Evolutionary conservation across 805 yeast species (phyloP).

Genomic region (Myxozyma neglecta): DNA sequence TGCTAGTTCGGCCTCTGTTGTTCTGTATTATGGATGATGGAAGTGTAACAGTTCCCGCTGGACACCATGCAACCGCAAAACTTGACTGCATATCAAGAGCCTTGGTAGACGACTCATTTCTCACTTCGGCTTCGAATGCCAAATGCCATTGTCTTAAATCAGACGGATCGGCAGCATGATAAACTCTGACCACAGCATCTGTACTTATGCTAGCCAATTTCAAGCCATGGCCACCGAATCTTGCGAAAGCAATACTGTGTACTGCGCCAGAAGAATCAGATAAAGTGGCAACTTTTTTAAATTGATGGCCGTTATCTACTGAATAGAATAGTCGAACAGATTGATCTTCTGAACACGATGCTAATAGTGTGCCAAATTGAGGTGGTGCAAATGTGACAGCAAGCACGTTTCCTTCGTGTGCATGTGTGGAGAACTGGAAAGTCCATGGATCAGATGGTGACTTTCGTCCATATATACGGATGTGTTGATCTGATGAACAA

Average conservation of each 20-base stretch:
- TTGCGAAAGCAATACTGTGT: conserved; percentile 82
- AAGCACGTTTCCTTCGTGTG: conserved; percentile 87
- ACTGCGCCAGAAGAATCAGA: conserved; percentile 88
- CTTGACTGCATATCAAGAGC: conserved; percentile 25
- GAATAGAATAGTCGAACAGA: conserved; percentile 92
- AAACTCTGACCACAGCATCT: conserved; percentile 81
- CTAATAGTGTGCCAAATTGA: conserved; percentile 82
- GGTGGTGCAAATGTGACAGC: conserved; percentile 92
- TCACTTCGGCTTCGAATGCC: conserved; percentile 57
- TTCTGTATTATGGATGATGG: neutral
- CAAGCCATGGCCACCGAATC: conserved; percentile 75
- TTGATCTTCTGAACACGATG: conserved; percentile 86
- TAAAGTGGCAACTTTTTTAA: conserved; percentile 72
- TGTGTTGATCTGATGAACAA: conserved; percentile 90
- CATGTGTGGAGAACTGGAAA: conserved; percentile 61
- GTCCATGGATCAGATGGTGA: conserved; percentile 49
- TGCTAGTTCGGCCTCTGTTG: neutral
- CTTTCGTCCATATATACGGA: conserved; percentile 75
- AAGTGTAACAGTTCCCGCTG: conserved; percentile 11
- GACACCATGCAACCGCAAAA: conserved; percentile 28
- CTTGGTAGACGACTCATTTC: neutral
- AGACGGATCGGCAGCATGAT: conserved; percentile 88
- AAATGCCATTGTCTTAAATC: conserved; percentile 80
- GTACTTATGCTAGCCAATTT: conserved; percentile 83
- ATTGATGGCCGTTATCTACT: conserved; percentile 77